Base-by-base conservation (phyloP, 2,329 filamentous ascomycete species). In the Tolypocladium sp. region DNA sequence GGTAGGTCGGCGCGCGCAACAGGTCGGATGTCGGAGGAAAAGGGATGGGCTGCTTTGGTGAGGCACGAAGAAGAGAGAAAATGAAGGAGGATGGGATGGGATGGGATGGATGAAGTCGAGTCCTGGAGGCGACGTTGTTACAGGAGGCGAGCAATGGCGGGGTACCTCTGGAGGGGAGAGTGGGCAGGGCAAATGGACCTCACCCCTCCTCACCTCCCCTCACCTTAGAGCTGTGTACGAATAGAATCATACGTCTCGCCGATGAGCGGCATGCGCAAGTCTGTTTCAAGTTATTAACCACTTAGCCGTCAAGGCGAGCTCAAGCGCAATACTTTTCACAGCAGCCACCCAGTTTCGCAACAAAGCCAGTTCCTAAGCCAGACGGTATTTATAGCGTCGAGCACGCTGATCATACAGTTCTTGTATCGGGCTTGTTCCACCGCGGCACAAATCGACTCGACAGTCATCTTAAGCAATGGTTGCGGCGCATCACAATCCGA, bases 111-210 rank as follows among this genome's bases (percentile, higher is more conserved):
- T 25, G 37, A 30, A 33, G 55, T 58, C 25, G 55, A 55, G 35
- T 17, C 30, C 46, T n/a, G 8, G 25, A 33, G 27, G 15, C 22
- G 41, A 22, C 4, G n/a, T 22, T 10, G 3, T 6, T 25, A 3
- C 42, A 10, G 15, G 49, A 35, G 30, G 57, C 35, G 44, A 17
- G 33, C 40, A 40, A 59, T 64, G 62, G 60, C 56, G 59, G 63
- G 63, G 60, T 60, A 63, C 57, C 57, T 62, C n/a, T 27, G 9
- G 27, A 7, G 40, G 40, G 40, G 12, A 37, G 44, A 46, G 25
- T 22, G 44, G 44, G 13, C 17, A 22, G 22, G 44, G 42, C 42
- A 2, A 22, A 46, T 44, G 41, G 41, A 44, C 12, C 46, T 51
- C 46, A 51, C 25, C 46, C 33, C 22, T n/a, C n/a, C 37, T 38